Conservation (phyloP, 257 asterid genomes). For the Salvia miltiorrhiza region DNA sequence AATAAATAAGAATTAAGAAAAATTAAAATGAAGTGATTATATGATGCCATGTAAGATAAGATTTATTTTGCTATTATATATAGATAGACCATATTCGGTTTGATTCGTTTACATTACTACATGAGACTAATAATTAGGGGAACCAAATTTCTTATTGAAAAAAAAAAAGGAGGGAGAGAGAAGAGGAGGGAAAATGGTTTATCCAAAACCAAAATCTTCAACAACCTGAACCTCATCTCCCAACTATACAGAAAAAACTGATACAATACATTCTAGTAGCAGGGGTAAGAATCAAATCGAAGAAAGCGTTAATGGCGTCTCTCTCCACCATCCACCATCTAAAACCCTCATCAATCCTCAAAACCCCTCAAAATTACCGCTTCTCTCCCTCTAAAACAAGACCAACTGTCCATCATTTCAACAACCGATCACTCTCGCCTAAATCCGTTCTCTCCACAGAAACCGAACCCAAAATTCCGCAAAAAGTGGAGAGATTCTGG, state of each 20-base stretch:
- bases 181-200: not conserved
- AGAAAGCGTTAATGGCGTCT: conserved; percentile 38
- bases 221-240: conserved; percentile 43
- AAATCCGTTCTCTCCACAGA: conserved; percentile 41
- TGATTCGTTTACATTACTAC: too few relatives aligned
- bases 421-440: conserved; percentile 32
- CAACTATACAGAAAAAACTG: not conserved
- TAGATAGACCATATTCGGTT: too few relatives aligned
- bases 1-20: too few relatives aligned
- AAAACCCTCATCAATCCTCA: conserved; percentile 28
- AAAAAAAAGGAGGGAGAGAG: not conserved
- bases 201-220: conserved; percentile 35
- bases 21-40: too few relatives aligned
- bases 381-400: conserved; percentile 18
- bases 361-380: conserved; percentile 26
- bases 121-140: too few relatives aligned
- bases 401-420: conserved; percentile 23
- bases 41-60: too few relatives aligned
- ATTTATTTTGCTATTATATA: too few relatives aligned
- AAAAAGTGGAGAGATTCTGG: conserved; percentile 68
- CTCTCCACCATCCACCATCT: conserved; percentile 36
- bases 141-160: too few relatives aligned
- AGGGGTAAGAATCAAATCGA: not conserved
- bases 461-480: conserved; percentile 54
- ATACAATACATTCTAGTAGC: not conserved